phyloP scores from a whole-genome alignment of 768 basidiomycete species.

The Suillus subaureus region DNA sequence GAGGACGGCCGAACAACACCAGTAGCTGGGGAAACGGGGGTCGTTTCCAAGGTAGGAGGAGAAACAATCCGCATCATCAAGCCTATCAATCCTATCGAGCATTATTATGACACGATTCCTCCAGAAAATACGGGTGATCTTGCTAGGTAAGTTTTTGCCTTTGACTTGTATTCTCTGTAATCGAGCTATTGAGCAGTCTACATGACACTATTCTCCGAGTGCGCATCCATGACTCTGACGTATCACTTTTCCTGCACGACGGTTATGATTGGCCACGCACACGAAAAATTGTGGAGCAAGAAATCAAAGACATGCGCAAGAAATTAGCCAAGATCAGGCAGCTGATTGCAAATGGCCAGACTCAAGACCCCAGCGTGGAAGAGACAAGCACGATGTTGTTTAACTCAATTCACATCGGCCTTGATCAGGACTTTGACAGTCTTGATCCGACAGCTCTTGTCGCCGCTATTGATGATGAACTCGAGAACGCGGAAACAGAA shows the following conservation, averaged over 20 bases:
- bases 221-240: constrained; percentile 60
- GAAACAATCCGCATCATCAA: constrained; percentile 85
- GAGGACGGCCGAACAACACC: constrained; percentile 21
- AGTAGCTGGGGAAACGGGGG: constrained; percentile 35
- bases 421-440: constrained; percentile 75
- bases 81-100: constrained; percentile 66
- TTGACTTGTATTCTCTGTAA: background rate
- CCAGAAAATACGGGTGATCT: constrained; percentile 51
- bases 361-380: constrained; percentile 74
- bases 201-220: constrained; percentile 54
- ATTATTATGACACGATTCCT: constrained; percentile 70
- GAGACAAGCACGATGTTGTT: constrained; percentile 77
- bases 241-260: constrained; percentile 79
- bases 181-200: constrained; percentile 32
- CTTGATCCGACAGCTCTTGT: constrained; percentile 78
- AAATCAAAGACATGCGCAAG: constrained; percentile 85
- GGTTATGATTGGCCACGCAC: constrained; percentile 95
- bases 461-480: constrained; percentile 91
- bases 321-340: constrained; percentile 89
- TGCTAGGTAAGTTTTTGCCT: constrained; percentile 44
- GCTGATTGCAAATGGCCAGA: constrained; percentile 87
- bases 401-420: constrained; percentile 92
- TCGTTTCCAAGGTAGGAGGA: constrained; percentile 69
- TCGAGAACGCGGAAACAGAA: constrained; percentile 64
- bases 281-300: constrained; percentile 82